phyloP scores from a whole-genome alignment of 176 grass and related monocot species.

The Eremochloa ophiuroides region DNA sequence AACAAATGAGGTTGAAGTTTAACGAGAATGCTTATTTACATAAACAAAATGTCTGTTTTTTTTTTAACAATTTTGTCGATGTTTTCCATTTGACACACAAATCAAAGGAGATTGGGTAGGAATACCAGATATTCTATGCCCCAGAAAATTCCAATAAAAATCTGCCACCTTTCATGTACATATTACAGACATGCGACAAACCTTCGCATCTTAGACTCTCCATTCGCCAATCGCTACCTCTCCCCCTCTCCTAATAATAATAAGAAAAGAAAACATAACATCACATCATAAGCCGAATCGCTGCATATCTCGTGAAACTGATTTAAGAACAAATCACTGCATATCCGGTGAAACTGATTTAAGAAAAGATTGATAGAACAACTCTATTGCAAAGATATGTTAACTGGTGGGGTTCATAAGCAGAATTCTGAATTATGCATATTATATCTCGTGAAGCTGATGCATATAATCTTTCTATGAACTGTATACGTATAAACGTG shows the following conservation, averaged over 20 bases:
- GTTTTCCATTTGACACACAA: constrained; percentile 2
- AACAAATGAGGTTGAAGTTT: not conserved
- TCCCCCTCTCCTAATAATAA: constrained; percentile 22
- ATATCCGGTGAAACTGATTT: too few species aligned
- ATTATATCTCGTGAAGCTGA: too few species aligned
- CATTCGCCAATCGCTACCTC: not conserved
- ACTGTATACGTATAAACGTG: too few species aligned
- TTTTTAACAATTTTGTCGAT: not conserved
- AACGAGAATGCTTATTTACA: not conserved
- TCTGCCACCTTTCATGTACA: constrained; percentile 16
- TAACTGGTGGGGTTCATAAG: not conserved
- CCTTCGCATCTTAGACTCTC: constrained; percentile 9
- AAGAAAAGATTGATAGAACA: constrained; percentile 28
- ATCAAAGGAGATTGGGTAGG: not conserved
- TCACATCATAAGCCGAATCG: constrained; percentile 10
- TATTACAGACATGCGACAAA: not conserved
- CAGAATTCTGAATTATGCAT: too few species aligned
- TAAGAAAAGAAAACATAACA: not conserved
- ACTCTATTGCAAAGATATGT: constrained; percentile 17
- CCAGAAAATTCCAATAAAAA: constrained; percentile 7
- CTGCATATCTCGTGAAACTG: not conserved
- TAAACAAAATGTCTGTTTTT: not conserved
- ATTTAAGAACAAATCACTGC: too few species aligned
- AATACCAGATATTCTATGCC: constrained; percentile 24
- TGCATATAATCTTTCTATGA: too few species aligned